Evolutionary conservation across 768 basidiomycete genomes (phyloP), one percentile per base, ranked within the genome.

Genomic region (Psilocybe cubensis): DNA sequence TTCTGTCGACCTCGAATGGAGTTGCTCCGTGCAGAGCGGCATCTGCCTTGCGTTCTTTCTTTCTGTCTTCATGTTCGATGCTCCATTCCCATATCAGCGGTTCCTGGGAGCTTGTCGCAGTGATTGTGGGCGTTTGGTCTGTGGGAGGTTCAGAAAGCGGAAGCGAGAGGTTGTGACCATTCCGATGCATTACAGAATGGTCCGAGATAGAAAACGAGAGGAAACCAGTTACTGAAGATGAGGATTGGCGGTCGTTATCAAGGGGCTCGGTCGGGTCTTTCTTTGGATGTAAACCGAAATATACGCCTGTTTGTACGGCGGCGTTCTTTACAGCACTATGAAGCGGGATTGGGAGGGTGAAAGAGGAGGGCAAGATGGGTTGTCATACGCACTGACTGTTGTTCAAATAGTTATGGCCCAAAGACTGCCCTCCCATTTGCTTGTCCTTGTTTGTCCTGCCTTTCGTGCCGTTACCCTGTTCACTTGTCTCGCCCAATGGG

Each of bases 1-100:
- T 79, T 54, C 92, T 74, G 71, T 94, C 92, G 23, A 94, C 86
- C 52, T 84, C 84, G 64, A 94, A 92, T 21, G 88, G 88, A 4
- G 78, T 80, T 9, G 80, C 75, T 29, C 81, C 82, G 63, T 91
- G 88, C 18, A 85, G 63, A 3, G 80, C 81, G 12, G 81, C 80
- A 60, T 91, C 90, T 2, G 82, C 83, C 63, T 79, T 81, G 2
- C 81, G 79, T 70, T 92, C 91, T 31, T 72, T 79, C 64, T 75
- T 79, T 43, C 90, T 75, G 68, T 92, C 89, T n/a, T 76, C 83
- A 52, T 87, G 87, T 69, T 92, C 91, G 29, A 80, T 64, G 18
- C 84, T 80, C 88, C 88, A 88, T 70, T 85, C 80, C 90, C 90
- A 92, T 67, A 79, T 73, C 31, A 89, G 64, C 12, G 68, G 70